Percentiles rank a stretch among this genome's conserved stretches.
phyloP scores from a whole-genome alignment of 2,329 filamentous ascomycete genomes.

The Berkeleyomyces basicola region DNA sequence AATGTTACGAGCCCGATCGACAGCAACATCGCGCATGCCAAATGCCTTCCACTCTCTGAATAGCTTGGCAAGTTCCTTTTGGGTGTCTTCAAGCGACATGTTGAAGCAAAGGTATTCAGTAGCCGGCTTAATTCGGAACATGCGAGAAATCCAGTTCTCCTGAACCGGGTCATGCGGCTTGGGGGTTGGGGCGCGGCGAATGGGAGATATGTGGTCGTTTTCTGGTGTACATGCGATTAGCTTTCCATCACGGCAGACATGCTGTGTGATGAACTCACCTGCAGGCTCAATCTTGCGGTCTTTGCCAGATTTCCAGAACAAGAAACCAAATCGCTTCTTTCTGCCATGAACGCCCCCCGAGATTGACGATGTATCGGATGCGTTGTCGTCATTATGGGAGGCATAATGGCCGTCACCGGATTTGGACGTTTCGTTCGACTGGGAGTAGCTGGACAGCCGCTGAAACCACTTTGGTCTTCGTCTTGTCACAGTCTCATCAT shows the following conservation, averaged over 20 bases:
- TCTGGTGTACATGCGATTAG: neutral
- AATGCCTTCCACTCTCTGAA: constrained; percentile 67
- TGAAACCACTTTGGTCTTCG: constrained; percentile 36
- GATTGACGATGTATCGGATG: constrained; percentile 8
- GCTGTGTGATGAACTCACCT: neutral
- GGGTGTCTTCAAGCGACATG: constrained; percentile 48
- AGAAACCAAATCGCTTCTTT: constrained; percentile 32
- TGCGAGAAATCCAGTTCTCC: constrained; percentile 75
- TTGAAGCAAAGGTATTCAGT: constrained; percentile 59
- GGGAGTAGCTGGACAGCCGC: constrained; percentile 18
- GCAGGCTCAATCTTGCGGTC: constrained; percentile 7
- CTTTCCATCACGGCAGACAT: neutral
- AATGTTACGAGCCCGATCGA: constrained; percentile 63
- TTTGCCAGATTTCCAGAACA: constrained; percentile 38
- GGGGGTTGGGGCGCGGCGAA: neutral
- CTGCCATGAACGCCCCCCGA: constrained; percentile 19
- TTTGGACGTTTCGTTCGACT: constrained; percentile 7
- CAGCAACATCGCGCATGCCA: constrained; percentile 63
- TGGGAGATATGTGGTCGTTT: neutral
- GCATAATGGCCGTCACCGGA: constrained; percentile 4
- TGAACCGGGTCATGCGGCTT: constrained; percentile 43
- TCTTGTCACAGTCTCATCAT: constrained; percentile 22
- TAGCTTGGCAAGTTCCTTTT: constrained; percentile 59
- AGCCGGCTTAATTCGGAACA: constrained; percentile 80
- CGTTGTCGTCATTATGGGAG: neutral